Evolutionary conservation across 805 yeast species (phyloP), one percentile per base, ranked within the genome.

Genomic region (Wickerhamia fluorescens): DNA sequence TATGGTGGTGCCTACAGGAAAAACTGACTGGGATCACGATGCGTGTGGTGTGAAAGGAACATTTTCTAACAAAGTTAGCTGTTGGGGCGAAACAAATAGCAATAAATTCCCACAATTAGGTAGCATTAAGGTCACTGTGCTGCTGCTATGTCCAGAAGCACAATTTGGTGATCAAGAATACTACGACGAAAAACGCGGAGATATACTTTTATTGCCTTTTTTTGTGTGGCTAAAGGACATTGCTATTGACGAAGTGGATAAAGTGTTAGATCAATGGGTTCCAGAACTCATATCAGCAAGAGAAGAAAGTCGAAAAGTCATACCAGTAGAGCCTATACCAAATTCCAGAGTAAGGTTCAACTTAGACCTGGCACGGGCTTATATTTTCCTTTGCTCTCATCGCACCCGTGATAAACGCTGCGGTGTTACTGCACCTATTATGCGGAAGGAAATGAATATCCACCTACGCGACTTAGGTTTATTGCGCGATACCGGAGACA

Each of bases 351-450:
- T 58, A 29, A 24, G 38, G 8, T 51, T 73, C 3, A 56, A 51
- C 18, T 58, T 50, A 24, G 55, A 57, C 31, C 18, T 35, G 4
- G 42, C 46, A 34, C 51, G 52, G 24, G 52, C 80, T 1, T 72
- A 68, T 43, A 64, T 89, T 2, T 68, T 92, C 27, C 54, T 92
- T 29, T 89, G 98, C 46, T 88, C 96, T 0, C 98, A 89, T 55
- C 66, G 68, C 28, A 84, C 94, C 7, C 76, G 97, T 53, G 98
- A 89, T 51, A 88, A 86, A 52, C 66, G 89, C 37, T 89, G 98
- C 56, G 96, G 96, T 27, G 65, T 86, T 26, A 85, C 96, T 1
- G 97, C 97, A 0, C 96, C 96, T 9, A 70, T 85, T 20, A 70
- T 89, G 78, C 80, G 77, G 48, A 78, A 73, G 40, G 86, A 82